Evolutionary conservation across 2,329 filamentous ascomycete genomes (phyloP).

Genomic region (Aspergillus fischeri): DNA sequence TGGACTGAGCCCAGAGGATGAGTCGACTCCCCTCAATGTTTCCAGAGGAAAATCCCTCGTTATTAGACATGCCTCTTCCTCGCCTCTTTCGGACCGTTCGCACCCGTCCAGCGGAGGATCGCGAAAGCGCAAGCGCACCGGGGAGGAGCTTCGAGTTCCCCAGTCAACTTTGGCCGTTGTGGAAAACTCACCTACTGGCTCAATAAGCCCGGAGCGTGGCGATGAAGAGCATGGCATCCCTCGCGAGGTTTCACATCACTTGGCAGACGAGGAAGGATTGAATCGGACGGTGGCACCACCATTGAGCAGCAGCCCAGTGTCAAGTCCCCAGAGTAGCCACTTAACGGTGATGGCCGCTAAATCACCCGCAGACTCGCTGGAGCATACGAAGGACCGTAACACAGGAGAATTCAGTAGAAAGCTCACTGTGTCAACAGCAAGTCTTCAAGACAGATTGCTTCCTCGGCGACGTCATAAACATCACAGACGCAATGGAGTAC

Average conservation of each 20-base stretch:
- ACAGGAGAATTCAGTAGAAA: conserved; percentile 9
- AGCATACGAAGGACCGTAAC: neutral
- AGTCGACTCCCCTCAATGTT: conserved; percentile 42
- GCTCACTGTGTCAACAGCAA: conserved; percentile 30
- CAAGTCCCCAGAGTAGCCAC: conserved; percentile 16
- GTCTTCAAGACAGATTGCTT: conserved; percentile 33
- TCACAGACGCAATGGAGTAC: conserved; percentile 13
- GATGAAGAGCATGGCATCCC: conserved; percentile 2
- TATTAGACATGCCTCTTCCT: conserved; percentile 14
- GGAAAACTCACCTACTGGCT: conserved; percentile 16
- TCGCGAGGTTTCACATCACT: conserved; percentile 8
- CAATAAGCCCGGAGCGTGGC: conserved; percentile 6
- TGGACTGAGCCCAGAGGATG: conserved; percentile 41
- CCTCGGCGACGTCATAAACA: conserved; percentile 30
- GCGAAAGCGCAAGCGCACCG: conserved; percentile 36
- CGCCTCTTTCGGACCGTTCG: conserved; percentile 23
- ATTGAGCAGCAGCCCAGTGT: conserved; percentile 30
- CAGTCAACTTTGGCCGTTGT: conserved; percentile 18
- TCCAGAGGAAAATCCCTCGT: conserved; percentile 31
- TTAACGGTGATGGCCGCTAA: conserved; percentile 2
- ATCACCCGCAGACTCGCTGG: neutral
- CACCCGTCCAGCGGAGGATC: conserved; percentile 26
- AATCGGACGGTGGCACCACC: conserved; percentile 38
- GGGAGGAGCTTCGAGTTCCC: conserved; percentile 26
- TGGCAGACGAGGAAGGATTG: conserved; percentile 19